phyloP scores from a whole-genome alignment of 2,329 filamentous ascomycete genomes.

The Penicillium janthinellum region DNA sequence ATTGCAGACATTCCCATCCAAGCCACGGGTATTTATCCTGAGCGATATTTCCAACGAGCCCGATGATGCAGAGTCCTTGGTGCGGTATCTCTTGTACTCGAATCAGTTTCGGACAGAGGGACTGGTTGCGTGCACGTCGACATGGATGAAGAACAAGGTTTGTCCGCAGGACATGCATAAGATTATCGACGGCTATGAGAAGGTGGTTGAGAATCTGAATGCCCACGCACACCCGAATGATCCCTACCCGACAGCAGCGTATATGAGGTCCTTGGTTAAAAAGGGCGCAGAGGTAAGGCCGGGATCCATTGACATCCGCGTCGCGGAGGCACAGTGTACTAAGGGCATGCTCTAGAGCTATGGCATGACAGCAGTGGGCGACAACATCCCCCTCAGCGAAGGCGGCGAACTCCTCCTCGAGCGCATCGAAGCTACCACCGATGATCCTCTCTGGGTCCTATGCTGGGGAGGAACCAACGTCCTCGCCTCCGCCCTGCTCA shows the following conservation, averaged over 20 bases:
- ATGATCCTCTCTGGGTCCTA: constrained; percentile 54
- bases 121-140: constrained; percentile 51
- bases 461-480: constrained; percentile 58
- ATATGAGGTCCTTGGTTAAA: constrained; percentile 40
- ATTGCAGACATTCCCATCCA: constrained; percentile 13
- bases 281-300: constrained; percentile 44
- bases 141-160: constrained; percentile 48
- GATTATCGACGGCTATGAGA: constrained; percentile 49
- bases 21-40: constrained; percentile 41
- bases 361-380: constrained; percentile 42
- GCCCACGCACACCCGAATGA: constrained; percentile 50
- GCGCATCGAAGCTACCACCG: constrained; percentile 39
- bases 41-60: constrained; percentile 53
- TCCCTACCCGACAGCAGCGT: constrained; percentile 45
- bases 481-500: constrained; percentile 52
- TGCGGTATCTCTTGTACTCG: constrained; percentile 49
- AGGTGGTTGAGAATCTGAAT: constrained; percentile 53
- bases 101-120: constrained; percentile 53
- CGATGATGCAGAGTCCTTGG: constrained; percentile 50
- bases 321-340: not conserved
- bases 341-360: constrained; percentile 18
- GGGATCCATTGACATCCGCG: not conserved
- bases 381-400: constrained; percentile 40
- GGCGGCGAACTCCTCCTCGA: constrained; percentile 51
- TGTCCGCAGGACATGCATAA: constrained; percentile 48